Evolutionary conservation across 371 early-diverging fungal genomes (phyloP).

Genomic region (Gilbertella persicaria): DNA sequence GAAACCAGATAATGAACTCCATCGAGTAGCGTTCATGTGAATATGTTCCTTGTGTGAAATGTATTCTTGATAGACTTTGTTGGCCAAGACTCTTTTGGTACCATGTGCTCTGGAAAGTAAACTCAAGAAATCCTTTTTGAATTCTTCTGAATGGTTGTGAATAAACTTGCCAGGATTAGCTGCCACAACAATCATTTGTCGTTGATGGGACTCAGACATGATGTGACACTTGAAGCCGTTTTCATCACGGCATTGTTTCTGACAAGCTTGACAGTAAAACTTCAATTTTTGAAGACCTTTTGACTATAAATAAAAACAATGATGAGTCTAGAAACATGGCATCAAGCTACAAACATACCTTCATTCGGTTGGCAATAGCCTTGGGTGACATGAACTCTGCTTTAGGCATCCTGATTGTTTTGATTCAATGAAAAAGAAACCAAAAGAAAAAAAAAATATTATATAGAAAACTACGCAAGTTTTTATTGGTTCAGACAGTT

Average conservation of each 20-base stretch:
- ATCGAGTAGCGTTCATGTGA: conserved; percentile 96
- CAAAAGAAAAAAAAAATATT: neutral
- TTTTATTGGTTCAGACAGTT: neutral
- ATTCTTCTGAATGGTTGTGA: conserved; percentile 72
- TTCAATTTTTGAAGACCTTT: conserved; percentile 93
- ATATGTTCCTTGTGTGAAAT: conserved; percentile 88
- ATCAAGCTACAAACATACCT: conserved; percentile 24
- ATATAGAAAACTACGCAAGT: too few relatives aligned
- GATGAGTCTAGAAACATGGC: neutral
- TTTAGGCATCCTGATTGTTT: conserved; percentile 63
- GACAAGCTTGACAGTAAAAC: conserved; percentile 95
- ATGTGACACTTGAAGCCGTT: conserved; percentile 97
- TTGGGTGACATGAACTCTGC: conserved; percentile 80
- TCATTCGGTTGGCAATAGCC: conserved; percentile 83
- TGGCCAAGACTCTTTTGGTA: conserved; percentile 85
- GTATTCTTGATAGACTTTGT: conserved; percentile 95
- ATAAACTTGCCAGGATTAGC: conserved; percentile 76
- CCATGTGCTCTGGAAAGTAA: conserved; percentile 78
- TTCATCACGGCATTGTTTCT: conserved; percentile 92
- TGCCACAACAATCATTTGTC: conserved; percentile 90
- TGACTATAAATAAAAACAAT: conserved; percentile 30
- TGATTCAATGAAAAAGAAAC: neutral
- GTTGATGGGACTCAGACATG: conserved; percentile 89
- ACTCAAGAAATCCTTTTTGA: conserved; percentile 70
- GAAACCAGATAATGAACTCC: conserved; percentile 89